phyloP scores from a whole-genome alignment of 805 yeast genomes.

The Yarrowia bubula region DNA sequence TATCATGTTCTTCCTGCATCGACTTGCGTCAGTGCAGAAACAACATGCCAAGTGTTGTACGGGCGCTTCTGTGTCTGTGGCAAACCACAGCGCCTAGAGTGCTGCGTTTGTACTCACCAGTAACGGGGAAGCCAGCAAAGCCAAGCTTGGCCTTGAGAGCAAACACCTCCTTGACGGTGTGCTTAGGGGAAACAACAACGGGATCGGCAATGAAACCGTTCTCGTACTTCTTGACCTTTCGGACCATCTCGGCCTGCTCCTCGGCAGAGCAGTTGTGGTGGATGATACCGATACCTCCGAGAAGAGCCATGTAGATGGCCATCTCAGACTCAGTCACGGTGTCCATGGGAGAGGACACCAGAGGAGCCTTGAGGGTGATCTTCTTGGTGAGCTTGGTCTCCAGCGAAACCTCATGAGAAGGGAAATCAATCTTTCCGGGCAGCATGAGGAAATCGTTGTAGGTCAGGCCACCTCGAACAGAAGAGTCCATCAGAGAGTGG shows the following conservation, averaged over 20 bases:
- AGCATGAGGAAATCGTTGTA: slow-evolving; percentile 93
- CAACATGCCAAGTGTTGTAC: too few species aligned
- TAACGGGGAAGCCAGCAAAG: slow-evolving; percentile 97
- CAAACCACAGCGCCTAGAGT: too few species aligned
- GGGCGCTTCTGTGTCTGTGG: too few species aligned
- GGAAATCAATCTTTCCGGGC: slow-evolving; percentile 91
- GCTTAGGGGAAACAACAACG: slow-evolving; percentile 71
- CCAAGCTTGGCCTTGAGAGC: slow-evolving; percentile 70
- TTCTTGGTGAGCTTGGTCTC: slow-evolving; percentile 89
- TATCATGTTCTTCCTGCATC: too few species aligned
- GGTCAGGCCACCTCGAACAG: slow-evolving; percentile 90
- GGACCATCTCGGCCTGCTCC: slow-evolving; percentile 98
- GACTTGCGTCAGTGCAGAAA: too few species aligned
- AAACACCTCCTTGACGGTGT: slow-evolving; percentile 79
- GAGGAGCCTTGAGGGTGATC: slow-evolving; percentile 88
- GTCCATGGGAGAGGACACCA: slow-evolving; percentile 98
- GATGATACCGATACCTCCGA: slow-evolving; percentile 98
- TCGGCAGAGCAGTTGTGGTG: slow-evolving; percentile 97
- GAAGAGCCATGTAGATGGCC: slow-evolving; percentile 98
- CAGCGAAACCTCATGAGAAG: slow-evolving; percentile 71
- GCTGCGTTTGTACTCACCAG: slow-evolving; percentile 91
- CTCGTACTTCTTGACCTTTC: slow-evolving; percentile 92
- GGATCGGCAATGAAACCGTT: slow-evolving; percentile 97
- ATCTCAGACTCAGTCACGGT: slow-evolving; percentile 95
- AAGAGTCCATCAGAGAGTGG: slow-evolving; percentile 83